Base-by-base conservation (phyloP, 768 basidiomycete genomes). In the Agaricus blazei region DNA sequence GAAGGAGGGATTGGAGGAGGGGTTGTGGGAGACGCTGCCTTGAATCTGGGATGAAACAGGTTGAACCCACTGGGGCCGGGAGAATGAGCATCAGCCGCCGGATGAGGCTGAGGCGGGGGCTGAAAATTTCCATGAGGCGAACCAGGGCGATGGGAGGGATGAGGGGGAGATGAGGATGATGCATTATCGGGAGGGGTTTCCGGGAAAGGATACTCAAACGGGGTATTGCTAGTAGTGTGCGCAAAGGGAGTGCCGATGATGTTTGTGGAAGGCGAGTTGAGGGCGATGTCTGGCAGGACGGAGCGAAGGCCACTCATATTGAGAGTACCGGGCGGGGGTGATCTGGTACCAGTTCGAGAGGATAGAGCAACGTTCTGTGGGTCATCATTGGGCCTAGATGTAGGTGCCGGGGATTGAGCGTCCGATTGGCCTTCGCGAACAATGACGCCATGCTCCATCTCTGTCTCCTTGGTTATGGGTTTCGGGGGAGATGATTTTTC, bases 161-260 rank as follows among this genome's bases (percentile, higher is more conserved):
- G 51, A 1, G 62, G 57, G 24, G 57, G 51, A 6, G 56, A 40
- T 28, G 53, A 29, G 12, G 59, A 37, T 19, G 56, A 19, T 2
- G 64, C 45, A 37, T 6, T 34, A 34, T 51, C 52, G 27, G 58
- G 43, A 3, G 38, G 15, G 8, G 48, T 63, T 9, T 63, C 65
- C 26, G 67, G 68, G 59, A 68, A 69, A 0, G 68, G 68, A 43
- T 70, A 70, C 48, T 70, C 69, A 54, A 66, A 69, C 1, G 59
- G 60, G 2, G 60, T 63, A 26, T 58, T 59, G 24, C 51, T 61
- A 9, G 59, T 53, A 47, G 59, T 60, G 23, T 62, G 58, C 0
- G 67, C 67, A 50, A 65, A 69, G 0, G 68, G 68, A 0, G 68
- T 69, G 41, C 68, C 66, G 31, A 69, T 52, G 45, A 68, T 64